Conservation (phyloP, 2,329 filamentous ascomycete species). For the Phyllosticta ampelicida region DNA sequence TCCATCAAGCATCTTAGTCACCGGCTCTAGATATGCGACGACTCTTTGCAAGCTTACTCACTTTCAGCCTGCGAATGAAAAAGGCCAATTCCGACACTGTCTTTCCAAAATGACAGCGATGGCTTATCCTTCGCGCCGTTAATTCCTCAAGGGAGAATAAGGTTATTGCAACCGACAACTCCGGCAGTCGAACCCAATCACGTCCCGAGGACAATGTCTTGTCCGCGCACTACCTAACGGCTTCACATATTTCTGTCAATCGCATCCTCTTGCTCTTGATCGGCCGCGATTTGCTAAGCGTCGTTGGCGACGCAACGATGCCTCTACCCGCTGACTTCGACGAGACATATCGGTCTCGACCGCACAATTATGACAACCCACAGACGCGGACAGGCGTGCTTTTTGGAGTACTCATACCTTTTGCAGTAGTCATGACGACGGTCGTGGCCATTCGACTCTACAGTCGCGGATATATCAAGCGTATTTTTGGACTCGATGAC, state of each 20-base stretch:
- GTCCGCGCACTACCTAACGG: neutral
- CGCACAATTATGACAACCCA: slow-evolving; percentile 21
- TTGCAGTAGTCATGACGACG: slow-evolving; percentile 13
- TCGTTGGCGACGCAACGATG: neutral
- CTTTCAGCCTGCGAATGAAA: neutral
- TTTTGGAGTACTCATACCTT: slow-evolving; percentile 17
- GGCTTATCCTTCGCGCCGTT: neutral
- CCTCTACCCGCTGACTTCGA: neutral
- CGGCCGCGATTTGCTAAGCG: neutral
- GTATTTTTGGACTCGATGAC: slow-evolving; percentile 19
- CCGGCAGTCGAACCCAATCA: neutral
- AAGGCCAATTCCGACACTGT: neutral
- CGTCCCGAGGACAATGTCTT: neutral
- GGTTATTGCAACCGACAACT: neutral
- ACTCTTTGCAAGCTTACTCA: neutral
- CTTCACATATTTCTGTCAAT: neutral
- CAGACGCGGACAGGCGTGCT: slow-evolving; percentile 16
- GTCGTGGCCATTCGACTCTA: slow-evolving; percentile 12
- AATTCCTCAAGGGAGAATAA: neutral
- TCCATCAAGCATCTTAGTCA: neutral
- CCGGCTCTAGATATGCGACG: neutral
- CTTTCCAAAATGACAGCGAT: neutral
- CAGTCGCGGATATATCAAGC: slow-evolving; percentile 19
- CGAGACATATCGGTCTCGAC: neutral
- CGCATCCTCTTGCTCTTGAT: neutral